These are phyloP conservation scores for Ploettnerulaceae sp. DNA, from an alignment of 2,329 filamentous ascomycete species.

Conservation along the genomic window DNA sequence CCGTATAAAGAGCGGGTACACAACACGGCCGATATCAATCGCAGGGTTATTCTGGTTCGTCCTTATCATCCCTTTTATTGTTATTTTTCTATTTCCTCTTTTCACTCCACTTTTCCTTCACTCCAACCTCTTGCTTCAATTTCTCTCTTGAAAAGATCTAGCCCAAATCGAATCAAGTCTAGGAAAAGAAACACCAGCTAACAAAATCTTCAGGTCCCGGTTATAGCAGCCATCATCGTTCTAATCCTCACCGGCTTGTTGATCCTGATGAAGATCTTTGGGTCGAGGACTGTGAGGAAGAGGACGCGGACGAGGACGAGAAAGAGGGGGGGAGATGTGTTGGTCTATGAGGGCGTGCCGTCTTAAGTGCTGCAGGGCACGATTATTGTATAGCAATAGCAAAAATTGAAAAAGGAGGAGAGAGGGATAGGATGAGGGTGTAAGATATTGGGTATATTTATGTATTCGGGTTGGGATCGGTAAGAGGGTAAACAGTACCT, in stretches of 20 bases:
- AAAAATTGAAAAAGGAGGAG: not conserved
- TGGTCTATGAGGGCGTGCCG: conserved; percentile 66
- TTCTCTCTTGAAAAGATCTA: no score
- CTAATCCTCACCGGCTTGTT: conserved; percentile 55
- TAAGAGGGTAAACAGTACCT: no score
- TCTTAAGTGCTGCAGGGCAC: conserved; percentile 15
- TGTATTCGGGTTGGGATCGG: no score
- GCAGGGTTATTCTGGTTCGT: conserved; percentile 40
- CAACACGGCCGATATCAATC: conserved; percentile 37
- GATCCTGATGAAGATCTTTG: no score
- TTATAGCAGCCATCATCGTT: conserved; percentile 58
- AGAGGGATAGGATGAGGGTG: not conserved
- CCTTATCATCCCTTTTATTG: not conserved
- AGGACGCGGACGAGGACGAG: conserved; percentile 48
- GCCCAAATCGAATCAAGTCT: no score
- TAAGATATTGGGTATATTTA: not conserved
- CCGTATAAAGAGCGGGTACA: conserved; percentile 45
- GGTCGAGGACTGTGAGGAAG: no score
- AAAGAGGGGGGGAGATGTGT: conserved; percentile 45
- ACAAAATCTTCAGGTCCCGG: conserved; percentile 58
- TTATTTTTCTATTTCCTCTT: not conserved
- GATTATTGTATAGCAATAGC: not conserved
- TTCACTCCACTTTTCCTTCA: not conserved
- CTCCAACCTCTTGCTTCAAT: no score
- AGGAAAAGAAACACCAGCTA: no score